Evolutionary conservation across 2,329 filamentous ascomycete genomes (phyloP), one percentile per base, ranked within the genome.

Genomic region (Pochonia chlamydosporia): DNA sequence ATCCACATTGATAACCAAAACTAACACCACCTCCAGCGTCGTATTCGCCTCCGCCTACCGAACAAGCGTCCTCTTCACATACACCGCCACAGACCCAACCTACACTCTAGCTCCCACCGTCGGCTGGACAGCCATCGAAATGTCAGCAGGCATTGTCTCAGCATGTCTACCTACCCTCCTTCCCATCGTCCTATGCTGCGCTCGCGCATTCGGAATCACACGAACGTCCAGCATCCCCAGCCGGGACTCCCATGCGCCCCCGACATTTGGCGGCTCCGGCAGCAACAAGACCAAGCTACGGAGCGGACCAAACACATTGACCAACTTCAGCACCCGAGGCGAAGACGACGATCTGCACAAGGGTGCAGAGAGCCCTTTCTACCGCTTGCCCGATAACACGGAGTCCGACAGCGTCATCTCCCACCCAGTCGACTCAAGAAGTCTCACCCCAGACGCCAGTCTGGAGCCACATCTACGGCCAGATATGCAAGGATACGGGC

Each of bases 161-260:
- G 75, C 75, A 6, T 77, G 73, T 51, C 69, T 78, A 0, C 76
- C 76, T 0, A 76, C 75, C 1, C 61, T 79, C 33, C 67, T 73
- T 5, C 74, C 74, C 3, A 64, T 74, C 13, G 52, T 76, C 26
- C 61, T 63, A 3, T 16, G 55, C 9, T 60, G 70, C 7, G 61
- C 68, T 3, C 64, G 68, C 5, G 63, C 59, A 3, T 52, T 72
- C 10, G 67, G 71, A n/a, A 63, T 73, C 16, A 72, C 70, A 28
- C 45, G 40, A n/a, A 28, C 46, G 16, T 9, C 48, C 54, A 25
- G 59, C 9, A 40, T 58, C 6, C 52, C 49, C 24, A 61, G 63
- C n/a, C 63, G 63, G 40, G 49, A 43, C 47, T 11, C 51, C 52
- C 10, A 51, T 49, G 10, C 43, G 23, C 46, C 50, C 3, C 47